These are phyloP conservation scores for Parasarocladium wereldwijsianum DNA, from an alignment of 2,329 filamentous ascomycete genomes.

Conservation along the genomic window DNA sequence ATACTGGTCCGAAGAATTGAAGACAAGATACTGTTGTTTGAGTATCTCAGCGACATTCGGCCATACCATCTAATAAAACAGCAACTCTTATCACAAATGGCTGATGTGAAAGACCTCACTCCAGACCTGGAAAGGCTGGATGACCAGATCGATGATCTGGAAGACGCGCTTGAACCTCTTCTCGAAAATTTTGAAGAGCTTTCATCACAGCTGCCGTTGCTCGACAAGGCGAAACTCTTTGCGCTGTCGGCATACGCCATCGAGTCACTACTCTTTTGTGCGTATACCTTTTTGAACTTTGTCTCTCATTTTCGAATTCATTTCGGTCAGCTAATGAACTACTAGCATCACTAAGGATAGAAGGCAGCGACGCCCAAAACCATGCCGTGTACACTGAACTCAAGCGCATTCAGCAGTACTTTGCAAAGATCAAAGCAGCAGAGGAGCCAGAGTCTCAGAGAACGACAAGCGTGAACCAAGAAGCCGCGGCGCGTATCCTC, in stretches of 20 bases:
- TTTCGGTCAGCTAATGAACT: slow-evolving; percentile 4
- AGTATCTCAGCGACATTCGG: too few relatives aligned
- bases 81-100: slow-evolving; percentile 13
- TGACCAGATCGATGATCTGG: slow-evolving; percentile 63
- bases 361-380: slow-evolving; percentile 65
- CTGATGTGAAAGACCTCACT: slow-evolving; percentile 38
- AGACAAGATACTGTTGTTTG: too few relatives aligned
- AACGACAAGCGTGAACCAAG: slow-evolving; percentile 48
- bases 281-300: slow-evolving; percentile 12
- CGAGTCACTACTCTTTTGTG: slow-evolving; percentile 80
- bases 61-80: too few relatives aligned
- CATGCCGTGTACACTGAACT: slow-evolving; percentile 81
- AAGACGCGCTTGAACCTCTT: slow-evolving; percentile 61
- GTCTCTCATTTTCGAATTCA: background rate
- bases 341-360: slow-evolving; percentile 57
- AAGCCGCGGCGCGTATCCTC: slow-evolving; percentile 68
- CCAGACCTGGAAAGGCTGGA: slow-evolving; percentile 62
- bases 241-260: slow-evolving; percentile 79
- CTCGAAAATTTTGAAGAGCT: slow-evolving; percentile 51
- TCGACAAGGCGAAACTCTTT: slow-evolving; percentile 90
- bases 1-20: too few relatives aligned
- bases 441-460: slow-evolving; percentile 47
- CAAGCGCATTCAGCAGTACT: slow-evolving; percentile 77
- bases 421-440: slow-evolving; percentile 71
- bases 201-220: slow-evolving; percentile 68